These are phyloP conservation scores for Lachancea kluyveri DNA, from an alignment of 805 yeast species.

Conservation along the genomic window DNA sequence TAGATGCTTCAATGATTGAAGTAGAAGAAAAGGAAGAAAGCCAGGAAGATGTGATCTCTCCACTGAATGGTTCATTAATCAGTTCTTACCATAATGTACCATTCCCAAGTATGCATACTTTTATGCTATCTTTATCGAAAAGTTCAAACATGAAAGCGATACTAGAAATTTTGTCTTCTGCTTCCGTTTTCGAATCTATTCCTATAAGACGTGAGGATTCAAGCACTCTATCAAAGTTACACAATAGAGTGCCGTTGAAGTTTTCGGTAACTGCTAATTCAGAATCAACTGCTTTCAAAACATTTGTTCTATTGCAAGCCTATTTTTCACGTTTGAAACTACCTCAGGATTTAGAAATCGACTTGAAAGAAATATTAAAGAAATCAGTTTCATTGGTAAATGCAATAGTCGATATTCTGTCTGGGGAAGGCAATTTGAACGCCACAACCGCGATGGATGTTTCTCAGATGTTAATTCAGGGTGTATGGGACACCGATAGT, in stretches of 20 bases:
- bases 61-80: slow-evolving; percentile 67
- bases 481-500: slow-evolving; percentile 73
- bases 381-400: slow-evolving; percentile 46
- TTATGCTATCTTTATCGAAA: slow-evolving; percentile 43
- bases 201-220: slow-evolving; percentile 62
- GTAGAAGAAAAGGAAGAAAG: slow-evolving; percentile 38
- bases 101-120: slow-evolving; percentile 59
- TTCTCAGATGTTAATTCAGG: slow-evolving; percentile 84
- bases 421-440: slow-evolving; percentile 74
- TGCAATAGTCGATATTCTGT: slow-evolving; percentile 67
- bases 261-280: slow-evolving; percentile 28
- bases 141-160: slow-evolving; percentile 55
- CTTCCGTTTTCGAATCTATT: slow-evolving; percentile 66
- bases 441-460: slow-evolving; percentile 82
- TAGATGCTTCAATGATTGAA: slow-evolving; percentile 56
- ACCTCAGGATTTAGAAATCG: slow-evolving; percentile 55
- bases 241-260: slow-evolving; percentile 60
- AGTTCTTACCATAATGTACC: slow-evolving; percentile 68
- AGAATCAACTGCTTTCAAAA: slow-evolving; percentile 55
- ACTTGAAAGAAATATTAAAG: slow-evolving; percentile 47
- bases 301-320: slow-evolving; percentile 72
- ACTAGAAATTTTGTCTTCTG: slow-evolving; percentile 57
- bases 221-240: slow-evolving; percentile 39
- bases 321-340: slow-evolving; percentile 64
- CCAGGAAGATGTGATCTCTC: slow-evolving; percentile 38